Percentiles rank a stretch among this genome's conserved stretches.
These are phyloP conservation scores for Chytridium lagenaria DNA, from an alignment of 371 early-diverging fungal genomes.

Conservation along the genomic window DNA sequence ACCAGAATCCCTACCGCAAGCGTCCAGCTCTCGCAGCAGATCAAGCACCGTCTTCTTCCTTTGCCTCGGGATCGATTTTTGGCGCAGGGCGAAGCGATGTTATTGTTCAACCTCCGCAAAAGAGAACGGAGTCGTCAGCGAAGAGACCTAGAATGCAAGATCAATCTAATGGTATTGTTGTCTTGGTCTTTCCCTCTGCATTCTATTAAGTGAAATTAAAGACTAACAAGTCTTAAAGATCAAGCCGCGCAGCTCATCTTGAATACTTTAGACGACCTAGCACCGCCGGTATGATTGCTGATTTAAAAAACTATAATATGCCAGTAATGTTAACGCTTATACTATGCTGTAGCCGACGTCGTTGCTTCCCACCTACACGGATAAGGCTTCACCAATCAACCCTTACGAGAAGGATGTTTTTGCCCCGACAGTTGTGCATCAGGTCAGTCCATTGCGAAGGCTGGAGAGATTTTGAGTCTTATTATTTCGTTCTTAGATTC, in stretches of 20 bases:
- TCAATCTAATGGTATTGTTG: not conserved
- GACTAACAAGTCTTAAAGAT: conserved; percentile 1
- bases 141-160: conserved; percentile 8
- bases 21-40: not conserved
- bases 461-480: not conserved
- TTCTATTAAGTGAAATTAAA: not conserved
- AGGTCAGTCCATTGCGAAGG: not conserved
- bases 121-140: conserved; percentile 9
- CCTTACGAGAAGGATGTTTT: conserved; percentile 15
- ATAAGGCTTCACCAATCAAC: not conserved
- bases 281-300: conserved; percentile 3
- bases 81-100: not conserved
- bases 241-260: not conserved
- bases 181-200: not conserved
- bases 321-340: not conserved
- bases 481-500: conserved; percentile 10
- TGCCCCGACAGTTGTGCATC: conserved; percentile 9
- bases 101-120: too few species aligned
- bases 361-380: conserved; percentile 4
- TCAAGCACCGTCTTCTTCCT: not conserved
- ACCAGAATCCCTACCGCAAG: not conserved
- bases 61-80: not conserved
- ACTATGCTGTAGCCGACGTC: not conserved
- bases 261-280: not conserved
- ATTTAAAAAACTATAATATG: not conserved